Percentiles rank a stretch among this genome's conserved stretches.
phyloP scores from a whole-genome alignment of 768 basidiomycete species.

The Panaeolus papilionaceus region DNA sequence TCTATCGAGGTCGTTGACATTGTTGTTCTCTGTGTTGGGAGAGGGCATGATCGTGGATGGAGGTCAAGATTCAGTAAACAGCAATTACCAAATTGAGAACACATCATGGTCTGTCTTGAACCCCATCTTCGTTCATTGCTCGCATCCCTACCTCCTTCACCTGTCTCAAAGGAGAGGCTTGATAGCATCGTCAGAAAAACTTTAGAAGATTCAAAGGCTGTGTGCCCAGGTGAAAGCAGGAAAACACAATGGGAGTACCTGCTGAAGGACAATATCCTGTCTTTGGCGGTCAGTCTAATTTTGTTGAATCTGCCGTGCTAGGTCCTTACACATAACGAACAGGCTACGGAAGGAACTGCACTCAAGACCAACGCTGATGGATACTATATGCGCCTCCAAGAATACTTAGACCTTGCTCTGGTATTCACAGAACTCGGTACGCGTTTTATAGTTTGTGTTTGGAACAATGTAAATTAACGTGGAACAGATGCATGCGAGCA shows the following conservation, averaged over 20 bases:
- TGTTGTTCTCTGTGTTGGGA: constrained; percentile 14
- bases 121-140: constrained; percentile 58
- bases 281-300: constrained; percentile 63
- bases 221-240: constrained; percentile 60
- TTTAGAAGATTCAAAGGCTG: constrained; percentile 46
- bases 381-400: constrained; percentile 68
- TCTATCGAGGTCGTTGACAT: constrained; percentile 8
- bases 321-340: constrained; percentile 7
- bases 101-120: constrained; percentile 57
- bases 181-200: constrained; percentile 55
- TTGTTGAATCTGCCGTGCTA: background rate
- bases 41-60: constrained; percentile 32
- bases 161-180: constrained; percentile 54
- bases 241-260: constrained; percentile 80
- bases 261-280: constrained; percentile 73
- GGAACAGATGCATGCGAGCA: constrained; percentile 78
- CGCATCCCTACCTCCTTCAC: constrained; percentile 54
- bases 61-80: constrained; percentile 24
- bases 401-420: constrained; percentile 74
- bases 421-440: constrained; percentile 80
- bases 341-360: constrained; percentile 75
- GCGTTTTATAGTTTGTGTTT: constrained; percentile 27
- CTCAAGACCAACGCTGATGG: constrained; percentile 53
- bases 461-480: background rate
- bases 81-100: constrained; percentile 30